A percentile compares a stretch with the other conserved stretches of the same genome.
Evolutionary conservation across 441 rosid genomes (phyloP).

Genomic region (Jatropha multifida): DNA sequence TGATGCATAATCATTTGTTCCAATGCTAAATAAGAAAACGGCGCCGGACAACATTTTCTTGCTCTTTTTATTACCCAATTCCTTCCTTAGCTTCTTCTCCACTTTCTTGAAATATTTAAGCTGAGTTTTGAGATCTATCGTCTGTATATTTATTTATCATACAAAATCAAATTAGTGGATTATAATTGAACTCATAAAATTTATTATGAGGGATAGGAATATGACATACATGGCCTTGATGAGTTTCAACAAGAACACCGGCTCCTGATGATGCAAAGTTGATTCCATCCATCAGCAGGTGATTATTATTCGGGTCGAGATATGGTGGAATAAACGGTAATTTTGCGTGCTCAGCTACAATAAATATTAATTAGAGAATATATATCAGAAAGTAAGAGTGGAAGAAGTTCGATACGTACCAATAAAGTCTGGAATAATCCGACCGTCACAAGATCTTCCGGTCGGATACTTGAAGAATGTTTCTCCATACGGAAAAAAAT

Average conservation of each 20-base stretch:
- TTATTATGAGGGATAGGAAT: no score
- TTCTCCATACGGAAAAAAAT: constrained; percentile 10
- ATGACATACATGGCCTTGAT: constrained; percentile 4
- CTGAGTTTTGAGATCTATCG: constrained; percentile 27
- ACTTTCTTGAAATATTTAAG: constrained; percentile 30
- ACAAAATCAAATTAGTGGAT: neutral
- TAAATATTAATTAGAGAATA: neutral
- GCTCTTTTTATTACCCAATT: neutral
- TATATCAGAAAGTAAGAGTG: neutral
- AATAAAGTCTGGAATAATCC: constrained; percentile 23
- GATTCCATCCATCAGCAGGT: constrained; percentile 1
- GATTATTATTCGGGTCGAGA: neutral
- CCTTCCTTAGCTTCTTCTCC: constrained; percentile 17
- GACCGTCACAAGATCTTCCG: constrained; percentile 14
- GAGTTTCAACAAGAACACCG: constrained; percentile 13
- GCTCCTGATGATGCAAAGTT: constrained; percentile 21
- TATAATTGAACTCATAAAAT: no score
- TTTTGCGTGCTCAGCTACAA: constrained; percentile 2
- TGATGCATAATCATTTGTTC: neutral
- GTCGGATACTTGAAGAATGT: constrained; percentile 7
- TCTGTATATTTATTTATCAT: neutral
- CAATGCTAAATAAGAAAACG: neutral
- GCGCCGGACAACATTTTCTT: neutral
- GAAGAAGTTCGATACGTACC: neutral
- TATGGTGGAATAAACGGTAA: neutral